A percentile compares a stretch with the other conserved stretches of the same genome.
Conservation (phyloP, 2,329 filamentous ascomycete species). For the Botrytis cinerea region DNA sequence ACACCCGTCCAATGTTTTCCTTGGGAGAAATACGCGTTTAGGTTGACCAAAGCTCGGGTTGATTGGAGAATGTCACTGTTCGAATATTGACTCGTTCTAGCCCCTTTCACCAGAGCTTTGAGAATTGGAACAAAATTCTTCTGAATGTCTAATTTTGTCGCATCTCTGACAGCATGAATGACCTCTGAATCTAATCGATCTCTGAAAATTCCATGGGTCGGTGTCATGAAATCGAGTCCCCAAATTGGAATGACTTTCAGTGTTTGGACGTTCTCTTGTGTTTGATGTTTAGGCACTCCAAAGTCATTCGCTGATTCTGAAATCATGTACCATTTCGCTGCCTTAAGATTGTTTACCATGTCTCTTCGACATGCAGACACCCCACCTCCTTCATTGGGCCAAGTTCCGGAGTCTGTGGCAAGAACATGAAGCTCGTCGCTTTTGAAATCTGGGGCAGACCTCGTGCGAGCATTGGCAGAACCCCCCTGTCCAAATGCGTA, state of each 20-base stretch:
- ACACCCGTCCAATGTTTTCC: slow-evolving; percentile 49
- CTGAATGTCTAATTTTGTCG: slow-evolving; percentile 49
- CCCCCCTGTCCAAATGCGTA: slow-evolving; percentile 43
- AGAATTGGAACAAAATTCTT: slow-evolving; percentile 56
- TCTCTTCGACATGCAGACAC: slow-evolving; percentile 54
- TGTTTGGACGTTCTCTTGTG: slow-evolving; percentile 52
- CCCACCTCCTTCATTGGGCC: slow-evolving; percentile 46
- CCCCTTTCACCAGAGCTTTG: slow-evolving; percentile 51
- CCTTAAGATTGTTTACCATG: slow-evolving; percentile 51
- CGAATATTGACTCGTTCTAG: slow-evolving; percentile 49
- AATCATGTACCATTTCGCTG: slow-evolving; percentile 53
- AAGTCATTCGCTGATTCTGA: slow-evolving; percentile 55
- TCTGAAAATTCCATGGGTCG: slow-evolving; percentile 51
- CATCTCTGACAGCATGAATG: slow-evolving; percentile 46
- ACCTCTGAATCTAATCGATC: slow-evolving; percentile 53
- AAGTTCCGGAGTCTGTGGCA: slow-evolving; percentile 41
- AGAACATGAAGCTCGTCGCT: slow-evolving; percentile 46
- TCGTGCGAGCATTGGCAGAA: slow-evolving; percentile 42
- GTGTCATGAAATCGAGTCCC: slow-evolving; percentile 52
- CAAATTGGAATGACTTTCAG: slow-evolving; percentile 52
- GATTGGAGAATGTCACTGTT: slow-evolving; percentile 49
- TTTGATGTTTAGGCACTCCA: slow-evolving; percentile 51
- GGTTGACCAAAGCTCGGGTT: slow-evolving; percentile 35
- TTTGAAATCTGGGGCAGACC: slow-evolving; percentile 35
- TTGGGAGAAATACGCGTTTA: slow-evolving; percentile 42